Evolutionary conservation across 2,329 filamentous ascomycete species (phyloP).

Genomic region (Erysiphe pulchra): DNA sequence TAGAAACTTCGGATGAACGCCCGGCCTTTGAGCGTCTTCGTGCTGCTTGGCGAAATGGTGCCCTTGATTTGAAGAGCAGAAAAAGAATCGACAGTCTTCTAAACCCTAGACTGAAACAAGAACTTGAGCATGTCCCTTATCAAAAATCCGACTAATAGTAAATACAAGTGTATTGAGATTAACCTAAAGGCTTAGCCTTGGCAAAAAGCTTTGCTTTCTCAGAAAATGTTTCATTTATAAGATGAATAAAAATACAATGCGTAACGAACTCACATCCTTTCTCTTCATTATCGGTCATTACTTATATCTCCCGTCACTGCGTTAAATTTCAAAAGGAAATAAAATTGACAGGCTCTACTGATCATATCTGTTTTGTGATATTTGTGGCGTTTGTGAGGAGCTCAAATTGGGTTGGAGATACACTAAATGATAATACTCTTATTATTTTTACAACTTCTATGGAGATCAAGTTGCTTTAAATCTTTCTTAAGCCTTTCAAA

Average conservation of each 20-base stretch:
- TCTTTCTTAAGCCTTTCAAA: too few relatives aligned
- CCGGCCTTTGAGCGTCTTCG: slow-evolving; percentile 25
- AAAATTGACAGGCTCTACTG: neutral
- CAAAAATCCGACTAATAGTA: slow-evolving; percentile 4
- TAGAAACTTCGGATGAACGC: slow-evolving; percentile 14
- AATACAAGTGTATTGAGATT: neutral
- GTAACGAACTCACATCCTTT: neutral
- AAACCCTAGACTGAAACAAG: slow-evolving; percentile 22
- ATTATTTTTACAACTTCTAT: too few relatives aligned
- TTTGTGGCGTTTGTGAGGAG: neutral
- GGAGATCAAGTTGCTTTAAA: too few relatives aligned
- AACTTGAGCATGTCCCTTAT: slow-evolving; percentile 18
- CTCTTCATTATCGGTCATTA: neutral
- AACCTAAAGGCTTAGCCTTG: neutral
- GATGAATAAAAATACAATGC: neutral
- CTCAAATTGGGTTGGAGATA: neutral
- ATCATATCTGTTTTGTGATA: neutral
- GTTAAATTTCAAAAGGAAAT: neutral
- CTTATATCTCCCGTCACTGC: neutral
- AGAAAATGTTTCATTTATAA: neutral
- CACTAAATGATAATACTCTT: too few relatives aligned
- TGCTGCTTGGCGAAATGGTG: slow-evolving; percentile 25
- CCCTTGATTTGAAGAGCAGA: slow-evolving; percentile 27
- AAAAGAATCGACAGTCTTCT: slow-evolving; percentile 27
- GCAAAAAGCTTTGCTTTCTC: neutral